Conservation (phyloP, 2,329 filamentous ascomycete species). For the Colletotrichum coccodes region DNA sequence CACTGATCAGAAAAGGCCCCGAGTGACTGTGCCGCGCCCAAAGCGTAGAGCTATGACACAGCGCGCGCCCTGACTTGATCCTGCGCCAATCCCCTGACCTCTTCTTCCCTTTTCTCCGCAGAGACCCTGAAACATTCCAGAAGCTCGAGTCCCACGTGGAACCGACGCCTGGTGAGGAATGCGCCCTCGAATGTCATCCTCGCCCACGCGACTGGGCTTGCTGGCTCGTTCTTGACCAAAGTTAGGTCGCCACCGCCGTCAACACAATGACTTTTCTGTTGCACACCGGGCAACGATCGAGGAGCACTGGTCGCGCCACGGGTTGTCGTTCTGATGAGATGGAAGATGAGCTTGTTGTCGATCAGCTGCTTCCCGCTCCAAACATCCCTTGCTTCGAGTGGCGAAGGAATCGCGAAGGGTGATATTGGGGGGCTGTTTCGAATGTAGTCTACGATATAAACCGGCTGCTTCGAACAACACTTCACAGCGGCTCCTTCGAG, state of each 20-base stretch:
- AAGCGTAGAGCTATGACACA: slow-evolving; percentile 19
- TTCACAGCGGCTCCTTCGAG: neutral
- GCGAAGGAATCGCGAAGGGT: neutral
- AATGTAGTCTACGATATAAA: neutral
- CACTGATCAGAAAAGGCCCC: neutral
- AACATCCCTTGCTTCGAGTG: neutral
- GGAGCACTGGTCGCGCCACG: neutral
- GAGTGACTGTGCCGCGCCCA: slow-evolving; percentile 19
- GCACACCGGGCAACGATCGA: neutral
- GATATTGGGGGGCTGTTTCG: neutral
- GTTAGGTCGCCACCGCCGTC: slow-evolving; percentile 11
- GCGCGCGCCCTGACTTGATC: neutral
- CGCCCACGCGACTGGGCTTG: neutral
- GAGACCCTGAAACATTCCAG: slow-evolving; percentile 26
- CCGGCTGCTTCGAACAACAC: neutral
- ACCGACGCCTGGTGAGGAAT: neutral
- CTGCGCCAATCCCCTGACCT: neutral
- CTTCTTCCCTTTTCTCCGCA: neutral
- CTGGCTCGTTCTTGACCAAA: neutral
- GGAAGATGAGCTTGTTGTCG: neutral
- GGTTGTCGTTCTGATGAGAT: neutral
- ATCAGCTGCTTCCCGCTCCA: neutral
- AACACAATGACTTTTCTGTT: neutral
- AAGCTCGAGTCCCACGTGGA: slow-evolving; percentile 26
- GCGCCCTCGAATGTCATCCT: neutral